Evolutionary conservation across 192 early-diverging fungal species (phyloP).

Genomic region (Martensiomyces pterosporus): DNA sequence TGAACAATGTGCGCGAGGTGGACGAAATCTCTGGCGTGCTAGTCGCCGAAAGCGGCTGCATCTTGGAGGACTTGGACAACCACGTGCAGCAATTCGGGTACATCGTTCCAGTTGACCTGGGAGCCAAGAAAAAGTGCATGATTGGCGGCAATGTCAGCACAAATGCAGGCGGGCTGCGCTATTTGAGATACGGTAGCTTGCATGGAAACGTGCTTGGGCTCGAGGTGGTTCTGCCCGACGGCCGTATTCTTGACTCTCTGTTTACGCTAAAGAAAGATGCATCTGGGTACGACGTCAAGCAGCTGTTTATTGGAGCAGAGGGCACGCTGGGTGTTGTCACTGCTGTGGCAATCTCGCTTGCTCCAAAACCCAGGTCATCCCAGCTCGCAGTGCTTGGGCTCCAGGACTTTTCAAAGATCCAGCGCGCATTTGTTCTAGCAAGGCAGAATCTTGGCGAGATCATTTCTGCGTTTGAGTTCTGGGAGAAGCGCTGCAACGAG

Average conservation of each 20-base stretch:
- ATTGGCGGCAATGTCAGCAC: constrained; percentile 98
- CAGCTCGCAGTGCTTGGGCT: constrained; percentile 79
- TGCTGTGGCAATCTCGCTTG: constrained; percentile 80
- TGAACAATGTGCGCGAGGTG: constrained; percentile 75
- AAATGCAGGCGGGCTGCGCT: constrained; percentile 92
- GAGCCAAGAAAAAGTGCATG: constrained; percentile 82
- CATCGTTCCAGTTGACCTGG: constrained; percentile 92
- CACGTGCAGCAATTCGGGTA: constrained; percentile 76
- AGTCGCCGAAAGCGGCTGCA: constrained; percentile 83
- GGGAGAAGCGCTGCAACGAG: constrained; percentile 71
- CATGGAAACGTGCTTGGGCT: constrained; percentile 92
- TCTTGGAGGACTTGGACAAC: constrained; percentile 83
- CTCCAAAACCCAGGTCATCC: constrained; percentile 63
- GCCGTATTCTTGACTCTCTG: constrained; percentile 77
- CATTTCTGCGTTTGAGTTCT: constrained; percentile 97
- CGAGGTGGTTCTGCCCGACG: constrained; percentile 92
- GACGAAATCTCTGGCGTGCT: constrained; percentile 77
- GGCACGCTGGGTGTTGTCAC: constrained; percentile 95
- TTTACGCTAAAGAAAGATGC: constrained; percentile 93
- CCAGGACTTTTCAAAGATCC: constrained; percentile 72
- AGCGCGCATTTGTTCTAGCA: constrained; percentile 75
- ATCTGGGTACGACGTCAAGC: constrained; percentile 96
- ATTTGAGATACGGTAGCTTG: constrained; percentile 91
- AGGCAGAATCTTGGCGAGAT: constrained; percentile 85
- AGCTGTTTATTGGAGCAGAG: constrained; percentile 97